phyloP scores from a whole-genome alignment of 306 rosid genomes.

The Quercus engelmannii region DNA sequence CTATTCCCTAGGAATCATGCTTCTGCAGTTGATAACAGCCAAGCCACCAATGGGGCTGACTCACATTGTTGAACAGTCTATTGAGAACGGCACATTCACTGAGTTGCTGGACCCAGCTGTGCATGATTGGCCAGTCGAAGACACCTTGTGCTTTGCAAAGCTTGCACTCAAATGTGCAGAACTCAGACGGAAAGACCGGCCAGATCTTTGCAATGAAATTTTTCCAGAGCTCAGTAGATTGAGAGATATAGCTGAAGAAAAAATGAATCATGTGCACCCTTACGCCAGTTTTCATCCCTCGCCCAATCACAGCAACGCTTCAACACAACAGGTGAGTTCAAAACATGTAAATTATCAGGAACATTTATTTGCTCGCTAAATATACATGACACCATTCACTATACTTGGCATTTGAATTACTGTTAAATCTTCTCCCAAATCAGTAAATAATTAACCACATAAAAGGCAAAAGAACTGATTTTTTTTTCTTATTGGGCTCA shows the following conservation, averaged over 20 bases:
- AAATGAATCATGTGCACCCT: constrained; percentile 14
- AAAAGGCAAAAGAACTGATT: not conserved
- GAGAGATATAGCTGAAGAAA: constrained; percentile 58
- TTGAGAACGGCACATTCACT: constrained; percentile 46
- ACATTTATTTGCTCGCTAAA: not conserved
- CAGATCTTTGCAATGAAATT: constrained; percentile 56
- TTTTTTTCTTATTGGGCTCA: not conserved
- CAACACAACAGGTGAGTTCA: constrained; percentile 47
- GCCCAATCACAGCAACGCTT: constrained; percentile 21
- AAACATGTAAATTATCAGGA: not conserved
- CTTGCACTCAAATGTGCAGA: constrained; percentile 67
- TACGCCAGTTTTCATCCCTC: constrained; percentile 15
- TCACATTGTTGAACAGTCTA: constrained; percentile 40
- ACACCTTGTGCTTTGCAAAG: constrained; percentile 52
- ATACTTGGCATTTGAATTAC: not conserved
- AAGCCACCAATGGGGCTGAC: constrained; percentile 82
- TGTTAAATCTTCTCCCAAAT: not conserved
- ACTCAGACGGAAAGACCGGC: constrained; percentile 89
- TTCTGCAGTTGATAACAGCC: constrained; percentile 69
- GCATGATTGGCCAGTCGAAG: constrained; percentile 64
- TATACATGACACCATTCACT: not conserved
- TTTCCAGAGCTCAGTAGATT: constrained; percentile 58
- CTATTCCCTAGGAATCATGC: constrained; percentile 81
- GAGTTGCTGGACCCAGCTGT: constrained; percentile 67
- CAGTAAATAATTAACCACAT: not conserved